Evolutionary conservation across 2,329 filamentous ascomycete genomes (phyloP), one percentile per base, ranked within the genome.

Genomic region (Dactylella cylindrospora): DNA sequence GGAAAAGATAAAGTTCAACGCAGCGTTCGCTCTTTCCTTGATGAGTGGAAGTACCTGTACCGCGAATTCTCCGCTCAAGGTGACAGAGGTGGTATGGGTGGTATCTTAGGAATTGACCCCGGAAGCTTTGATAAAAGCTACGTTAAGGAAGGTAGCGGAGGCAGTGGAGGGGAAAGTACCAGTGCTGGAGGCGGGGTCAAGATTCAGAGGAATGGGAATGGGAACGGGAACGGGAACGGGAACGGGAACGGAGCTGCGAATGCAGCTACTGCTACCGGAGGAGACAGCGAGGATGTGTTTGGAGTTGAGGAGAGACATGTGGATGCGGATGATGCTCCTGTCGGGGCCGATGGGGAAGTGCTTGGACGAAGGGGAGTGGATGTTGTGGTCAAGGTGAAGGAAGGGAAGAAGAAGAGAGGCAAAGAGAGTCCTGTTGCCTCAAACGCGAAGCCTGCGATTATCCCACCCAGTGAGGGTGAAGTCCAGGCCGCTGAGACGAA

Each of bases 1-100:
- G 91, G 93, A 69, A 97, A 97, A 73, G 93, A 98, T 74, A 98
- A 98, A 75, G 88, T 98, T 28, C 91, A 91, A 71, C 95, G 95
- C 75, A 90, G 90, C 1, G 84, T 97, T 65, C 85, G 93, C 50
- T 83, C 81, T 67, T 97, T 94, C 75, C 77, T 98, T 51, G 94
- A 91, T 71, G 91, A 97, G 72, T 95, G 90, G 90, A 83, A 88
- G 65, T 98, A 96, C 71, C 86, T 88, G 0, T 98, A 91, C 74
- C 85, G 91, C 50, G 93, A 98, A 74, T 98, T 98, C 74, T 93
- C 87, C 29, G 90, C 96, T 7, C 90, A 90, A 1, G 91, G 91
- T n/a, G 93, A 97, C 73, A 82, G 89, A 51, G 85, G 84, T 72
- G 84, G 79, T 71, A 84, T 85, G 75, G 90, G 90, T 59, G 67